A percentile compares a stretch with the other conserved stretches of the same genome.
Conservation (phyloP, 495 filamentous ascomycete species). For the Penicillium daleae region DNA sequence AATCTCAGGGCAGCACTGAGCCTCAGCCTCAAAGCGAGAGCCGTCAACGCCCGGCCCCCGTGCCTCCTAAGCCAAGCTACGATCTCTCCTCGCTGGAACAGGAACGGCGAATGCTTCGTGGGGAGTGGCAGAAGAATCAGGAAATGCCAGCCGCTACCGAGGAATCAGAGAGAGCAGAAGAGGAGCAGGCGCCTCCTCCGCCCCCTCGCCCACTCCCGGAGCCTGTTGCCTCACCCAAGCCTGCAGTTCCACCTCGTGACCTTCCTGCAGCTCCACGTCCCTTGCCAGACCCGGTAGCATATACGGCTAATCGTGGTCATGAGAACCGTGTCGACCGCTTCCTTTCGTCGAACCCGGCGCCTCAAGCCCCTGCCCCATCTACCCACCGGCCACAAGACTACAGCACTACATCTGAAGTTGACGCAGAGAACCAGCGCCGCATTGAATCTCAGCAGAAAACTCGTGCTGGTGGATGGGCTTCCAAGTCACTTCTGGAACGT, state of each 20-base stretch:
- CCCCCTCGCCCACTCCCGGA: conserved; percentile 49
- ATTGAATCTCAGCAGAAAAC: conserved; percentile 66
- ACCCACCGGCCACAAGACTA: conserved; percentile 56
- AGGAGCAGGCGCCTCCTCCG: conserved; percentile 37
- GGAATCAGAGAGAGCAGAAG: conserved; percentile 28
- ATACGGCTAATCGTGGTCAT: conserved; percentile 29
- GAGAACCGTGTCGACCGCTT: conserved; percentile 51
- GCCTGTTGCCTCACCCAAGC: conserved; percentile 26
- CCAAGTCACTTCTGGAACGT: conserved; percentile 83
- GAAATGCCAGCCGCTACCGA: conserved; percentile 29
- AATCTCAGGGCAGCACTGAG: conserved; percentile 35
- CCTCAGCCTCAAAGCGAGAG: conserved; percentile 39
- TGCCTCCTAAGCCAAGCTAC: conserved; percentile 58
- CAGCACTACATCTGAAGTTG: conserved; percentile 65
- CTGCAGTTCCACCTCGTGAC: conserved; percentile 24
- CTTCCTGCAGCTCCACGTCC: conserved; percentile 35
- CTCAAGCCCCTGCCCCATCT: conserved; percentile 37
- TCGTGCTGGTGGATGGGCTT: conserved; percentile 74
- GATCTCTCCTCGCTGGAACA: conserved; percentile 72
- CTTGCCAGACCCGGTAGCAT: conserved; percentile 36
- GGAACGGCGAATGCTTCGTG: conserved; percentile 73
- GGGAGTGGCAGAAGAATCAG: conserved; percentile 66
- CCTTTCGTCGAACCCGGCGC: conserved; percentile 56
- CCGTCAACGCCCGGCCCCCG: conserved; percentile 48
- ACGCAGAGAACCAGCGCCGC: conserved; percentile 70